Base-by-base conservation (phyloP, 257 asterid species). In the Vinca minor region DNA sequence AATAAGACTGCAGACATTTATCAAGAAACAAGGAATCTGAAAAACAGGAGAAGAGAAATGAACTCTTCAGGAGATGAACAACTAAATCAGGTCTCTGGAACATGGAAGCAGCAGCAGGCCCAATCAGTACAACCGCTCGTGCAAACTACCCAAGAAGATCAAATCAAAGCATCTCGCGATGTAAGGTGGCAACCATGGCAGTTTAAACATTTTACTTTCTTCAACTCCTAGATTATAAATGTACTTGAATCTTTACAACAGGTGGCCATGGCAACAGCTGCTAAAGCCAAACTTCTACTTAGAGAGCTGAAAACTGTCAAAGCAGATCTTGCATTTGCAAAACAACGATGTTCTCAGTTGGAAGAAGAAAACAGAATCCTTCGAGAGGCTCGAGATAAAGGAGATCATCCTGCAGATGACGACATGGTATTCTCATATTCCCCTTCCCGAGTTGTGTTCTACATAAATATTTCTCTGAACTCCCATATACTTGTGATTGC, bases 201-300 rank as follows among this genome's bases (percentile, higher is more conserved):
- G 9, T 18, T 45, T 25, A 29, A 45, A n/a, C n/a, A 15, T 18
- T 63, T 21, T 15, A 34, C 34, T 21, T 46, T 48, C 69, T 64
- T 20, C 12, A 18, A 4, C n/a, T 29, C 31, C 31, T 11, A 31
- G 23, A 31, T 26, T 4, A 3, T 31, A 45, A 69, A 54, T 71
- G 77, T 78, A 72, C 71, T 62, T 67, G 42, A 47, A 29, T 38
- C 32, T 57, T 73, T 57, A 41, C n/a, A n/a, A n/a, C 80, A 92
- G 96, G 96, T 89, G 72, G 98, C 96, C 26, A 82, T 92, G 96
- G 98, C 96, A 36, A 89, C 94, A 15, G 96, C 98, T 69, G 98
- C 96, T 3, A 92, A 87, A 73, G 96, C 89, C 26, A 89, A 92
- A 71, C 86, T 92, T 52, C 93, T 89, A 2, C 81, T 92, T n/a